Percentiles rank a stretch among this genome's conserved stretches.
These are phyloP conservation scores for Wallacemonas rigidus DNA, from an alignment of 208 protist genomes.

Conservation along the genomic window DNA sequence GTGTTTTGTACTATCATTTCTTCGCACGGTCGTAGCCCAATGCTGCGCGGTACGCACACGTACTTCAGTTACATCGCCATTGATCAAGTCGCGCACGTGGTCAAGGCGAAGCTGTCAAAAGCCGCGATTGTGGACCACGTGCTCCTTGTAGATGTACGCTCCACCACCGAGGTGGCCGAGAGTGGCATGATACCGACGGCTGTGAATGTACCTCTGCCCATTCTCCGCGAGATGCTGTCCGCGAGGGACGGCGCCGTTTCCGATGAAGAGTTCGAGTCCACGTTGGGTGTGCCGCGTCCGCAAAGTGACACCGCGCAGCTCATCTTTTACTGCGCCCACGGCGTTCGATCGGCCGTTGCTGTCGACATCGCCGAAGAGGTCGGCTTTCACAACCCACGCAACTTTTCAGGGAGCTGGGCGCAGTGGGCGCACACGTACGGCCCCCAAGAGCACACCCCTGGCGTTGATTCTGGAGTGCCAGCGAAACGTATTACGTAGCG, in stretches of 20 bases:
- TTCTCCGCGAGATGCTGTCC: constrained; percentile 45
- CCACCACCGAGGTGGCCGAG: constrained; percentile 63
- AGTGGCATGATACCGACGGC: constrained; percentile 73
- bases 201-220: constrained; percentile 65
- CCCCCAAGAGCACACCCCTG: background rate
- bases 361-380: constrained; percentile 63
- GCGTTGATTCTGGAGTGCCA: background rate
- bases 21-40: background rate
- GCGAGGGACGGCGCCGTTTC: constrained; percentile 33
- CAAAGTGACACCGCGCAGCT: constrained; percentile 41
- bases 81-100: constrained; percentile 64
- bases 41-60: constrained; percentile 24
- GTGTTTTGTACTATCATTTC: background rate
- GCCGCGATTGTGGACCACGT: constrained; percentile 29
- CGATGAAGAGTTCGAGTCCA: constrained; percentile 53
- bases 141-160: constrained; percentile 73
- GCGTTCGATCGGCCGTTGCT: constrained; percentile 64
- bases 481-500: background rate
- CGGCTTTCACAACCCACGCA: constrained; percentile 49
- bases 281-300: constrained; percentile 50
- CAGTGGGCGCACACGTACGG: constrained; percentile 49
- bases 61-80: constrained; percentile 39
- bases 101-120: constrained; percentile 44
- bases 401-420: constrained; percentile 69
- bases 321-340: constrained; percentile 79